Conservation (phyloP, 2,329 filamentous ascomycete species). For the Orbilia quercus region DNA sequence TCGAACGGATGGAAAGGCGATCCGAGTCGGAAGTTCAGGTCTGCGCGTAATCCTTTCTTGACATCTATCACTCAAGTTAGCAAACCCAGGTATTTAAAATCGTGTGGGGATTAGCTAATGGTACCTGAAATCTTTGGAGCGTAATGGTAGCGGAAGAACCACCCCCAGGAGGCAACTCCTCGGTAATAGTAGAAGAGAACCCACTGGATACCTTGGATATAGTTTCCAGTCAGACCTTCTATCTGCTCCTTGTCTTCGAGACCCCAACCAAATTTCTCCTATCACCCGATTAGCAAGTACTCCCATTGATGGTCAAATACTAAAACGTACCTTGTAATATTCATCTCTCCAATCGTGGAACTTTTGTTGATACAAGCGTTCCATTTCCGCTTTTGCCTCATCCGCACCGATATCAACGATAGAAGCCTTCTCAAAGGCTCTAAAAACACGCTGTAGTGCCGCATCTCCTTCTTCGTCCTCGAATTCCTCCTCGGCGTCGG, state of each 20-base stretch:
- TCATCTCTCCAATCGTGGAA: slow-evolving; percentile 93
- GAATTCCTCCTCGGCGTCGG: slow-evolving; percentile 73
- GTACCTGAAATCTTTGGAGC: slow-evolving; percentile 90
- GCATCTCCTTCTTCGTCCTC: slow-evolving; percentile 82
- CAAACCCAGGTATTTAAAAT: not conserved
- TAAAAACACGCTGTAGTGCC: slow-evolving; percentile 85
- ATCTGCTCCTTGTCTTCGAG: slow-evolving; percentile 83
- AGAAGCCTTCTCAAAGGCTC: slow-evolving; percentile 88
- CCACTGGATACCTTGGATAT: slow-evolving; percentile 97
- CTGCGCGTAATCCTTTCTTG: slow-evolving; percentile 82
- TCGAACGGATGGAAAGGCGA: slow-evolving; percentile 95
- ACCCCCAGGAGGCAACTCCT: slow-evolving; percentile 97
- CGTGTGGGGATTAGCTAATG: not conserved
- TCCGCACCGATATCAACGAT: slow-evolving; percentile 82
- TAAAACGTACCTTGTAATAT: slow-evolving; percentile 74
- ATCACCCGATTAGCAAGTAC: not conserved
- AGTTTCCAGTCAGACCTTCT: slow-evolving; percentile 87
- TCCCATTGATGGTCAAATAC: not conserved
- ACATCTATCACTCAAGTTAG: slow-evolving; percentile 73
- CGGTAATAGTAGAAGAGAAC: slow-evolving; percentile 98
- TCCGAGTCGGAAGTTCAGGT: slow-evolving; percentile 91
- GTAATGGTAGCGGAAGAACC: slow-evolving; percentile 98
- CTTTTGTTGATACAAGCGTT: slow-evolving; percentile 88
- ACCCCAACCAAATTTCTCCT: slow-evolving; percentile 88
- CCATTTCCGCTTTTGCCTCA: slow-evolving; percentile 80